Evolutionary conservation across 2,329 filamentous ascomycete species (phyloP).

Genomic region (Zymoseptoria brevis): DNA sequence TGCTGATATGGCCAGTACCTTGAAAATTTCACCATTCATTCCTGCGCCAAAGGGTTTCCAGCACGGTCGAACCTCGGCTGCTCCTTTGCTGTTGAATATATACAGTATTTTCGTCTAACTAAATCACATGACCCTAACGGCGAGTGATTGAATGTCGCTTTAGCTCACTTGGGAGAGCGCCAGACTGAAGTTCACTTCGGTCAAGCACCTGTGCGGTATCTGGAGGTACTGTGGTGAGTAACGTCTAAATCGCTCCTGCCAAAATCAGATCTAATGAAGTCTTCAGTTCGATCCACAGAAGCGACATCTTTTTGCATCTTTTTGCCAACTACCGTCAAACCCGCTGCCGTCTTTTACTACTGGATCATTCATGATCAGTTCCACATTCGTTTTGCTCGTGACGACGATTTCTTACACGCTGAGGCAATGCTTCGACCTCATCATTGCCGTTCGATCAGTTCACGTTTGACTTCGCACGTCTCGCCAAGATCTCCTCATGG

Average conservation of each 20-base stretch:
- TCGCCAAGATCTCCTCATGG: not conserved
- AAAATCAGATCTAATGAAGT: not conserved
- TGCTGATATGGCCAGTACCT: too few relatives aligned
- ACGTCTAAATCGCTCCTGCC: not conserved
- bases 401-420: too few relatives aligned
- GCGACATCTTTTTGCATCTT: not conserved
- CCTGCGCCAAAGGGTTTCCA: too few relatives aligned
- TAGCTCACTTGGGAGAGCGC: slow-evolving; percentile 10
- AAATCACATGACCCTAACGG: not conserved
- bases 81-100: not conserved
- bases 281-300: slow-evolving; percentile 1
- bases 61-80: too few relatives aligned
- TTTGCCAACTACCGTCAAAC: not conserved
- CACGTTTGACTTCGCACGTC: too few relatives aligned
- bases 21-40: too few relatives aligned
- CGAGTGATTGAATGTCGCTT: not conserved
- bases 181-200: slow-evolving; percentile 3
- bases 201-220: slow-evolving; percentile 10
- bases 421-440: too few relatives aligned
- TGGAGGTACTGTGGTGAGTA: slow-evolving; percentile 11
- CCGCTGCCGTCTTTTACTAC: too few relatives aligned
- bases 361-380: not conserved
- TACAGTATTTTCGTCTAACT: not conserved
- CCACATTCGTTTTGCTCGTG: not conserved
- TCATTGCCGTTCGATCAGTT: too few relatives aligned